Evolutionary conservation across 495 filamentous ascomycete genomes (phyloP).

Genomic region (Pseudomonodictys pantanalensis): DNA sequence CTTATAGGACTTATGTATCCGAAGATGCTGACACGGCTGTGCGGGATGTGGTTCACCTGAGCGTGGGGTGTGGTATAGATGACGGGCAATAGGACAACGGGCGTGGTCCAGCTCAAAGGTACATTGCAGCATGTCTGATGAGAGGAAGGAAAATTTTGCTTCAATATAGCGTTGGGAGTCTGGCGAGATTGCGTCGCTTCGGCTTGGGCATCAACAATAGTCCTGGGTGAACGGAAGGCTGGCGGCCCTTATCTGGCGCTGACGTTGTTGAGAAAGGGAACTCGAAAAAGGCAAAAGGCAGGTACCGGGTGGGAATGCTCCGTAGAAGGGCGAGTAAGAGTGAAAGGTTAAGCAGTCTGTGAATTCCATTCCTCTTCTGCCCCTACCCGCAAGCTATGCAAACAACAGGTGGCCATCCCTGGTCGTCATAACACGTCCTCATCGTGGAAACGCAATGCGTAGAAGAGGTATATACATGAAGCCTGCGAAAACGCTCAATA

Average conservation of each 20-base stretch:
- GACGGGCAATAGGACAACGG: not conserved
- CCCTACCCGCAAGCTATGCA: slow-evolving; percentile 28
- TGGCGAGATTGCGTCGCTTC: slow-evolving; percentile 6
- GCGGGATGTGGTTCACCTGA: too few relatives aligned
- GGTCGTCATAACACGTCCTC: slow-evolving; percentile 28
- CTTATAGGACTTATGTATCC: too few relatives aligned
- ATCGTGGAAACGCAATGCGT: slow-evolving; percentile 13
- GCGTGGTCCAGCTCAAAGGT: not conserved
- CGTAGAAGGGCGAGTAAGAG: too few relatives aligned
- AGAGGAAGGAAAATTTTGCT: slow-evolving; percentile 2
- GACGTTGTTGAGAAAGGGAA: not conserved
- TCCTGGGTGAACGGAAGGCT: slow-evolving; percentile 22
- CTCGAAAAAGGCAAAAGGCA: not conserved
- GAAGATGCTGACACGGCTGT: too few relatives aligned
- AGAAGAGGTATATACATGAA: slow-evolving; percentile 32
- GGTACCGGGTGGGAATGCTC: not conserved
- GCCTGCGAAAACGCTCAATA: slow-evolving; percentile 11
- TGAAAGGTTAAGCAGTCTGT: slow-evolving; percentile 28
- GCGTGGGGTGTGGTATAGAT: not conserved
- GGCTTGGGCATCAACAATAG: slow-evolving; percentile 19
- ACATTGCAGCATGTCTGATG: not conserved
- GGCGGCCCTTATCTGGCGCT: slow-evolving; percentile 9
- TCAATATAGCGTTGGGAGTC: slow-evolving; percentile 17
- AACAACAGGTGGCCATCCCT: slow-evolving; percentile 27
- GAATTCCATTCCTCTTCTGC: slow-evolving; percentile 8